Percentiles rank a stretch among this genome's conserved stretches.
phyloP scores from a whole-genome alignment of 2,329 filamentous ascomycete species.

The Penicillium polonicum region DNA sequence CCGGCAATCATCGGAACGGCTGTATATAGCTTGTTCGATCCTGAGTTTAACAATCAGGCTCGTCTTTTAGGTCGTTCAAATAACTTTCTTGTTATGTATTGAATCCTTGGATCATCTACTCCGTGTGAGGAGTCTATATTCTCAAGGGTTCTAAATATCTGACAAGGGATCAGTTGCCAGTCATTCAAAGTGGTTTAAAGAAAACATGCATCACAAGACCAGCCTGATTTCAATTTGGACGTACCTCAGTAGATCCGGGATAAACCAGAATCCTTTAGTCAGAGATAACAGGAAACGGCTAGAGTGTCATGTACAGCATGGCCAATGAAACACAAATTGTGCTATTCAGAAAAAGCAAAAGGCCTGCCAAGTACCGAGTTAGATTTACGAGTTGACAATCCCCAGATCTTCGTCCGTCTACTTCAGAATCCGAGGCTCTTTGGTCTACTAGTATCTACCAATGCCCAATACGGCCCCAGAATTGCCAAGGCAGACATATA shows the following conservation, averaged over 20 bases:
- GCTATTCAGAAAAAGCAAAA: not conserved
- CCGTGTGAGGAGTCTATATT: not conserved
- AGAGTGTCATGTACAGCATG: not conserved
- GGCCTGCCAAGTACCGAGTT: not conserved
- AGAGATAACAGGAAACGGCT: not conserved
- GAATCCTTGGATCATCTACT: too few species aligned
- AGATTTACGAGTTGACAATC: not conserved
- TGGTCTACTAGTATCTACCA: not conserved
- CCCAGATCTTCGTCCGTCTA: not conserved
- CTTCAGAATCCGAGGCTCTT: not conserved
- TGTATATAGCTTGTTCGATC: not conserved
- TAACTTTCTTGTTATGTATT: not conserved
- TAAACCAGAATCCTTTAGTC: not conserved
- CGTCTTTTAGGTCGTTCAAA: too few species aligned
- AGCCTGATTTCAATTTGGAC: not conserved
- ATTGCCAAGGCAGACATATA: not conserved
- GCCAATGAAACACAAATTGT: not conserved
- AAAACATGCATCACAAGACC: not conserved
- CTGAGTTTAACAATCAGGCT: rapidly evolving
- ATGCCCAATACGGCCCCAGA: not conserved
- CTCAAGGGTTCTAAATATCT: too few species aligned
- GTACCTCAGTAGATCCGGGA: too few species aligned
- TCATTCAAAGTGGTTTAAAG: not conserved
- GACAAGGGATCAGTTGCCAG: not conserved
- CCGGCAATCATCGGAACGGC: not conserved